These are phyloP conservation scores for Fusarium nelsonii DNA, from an alignment of 2,329 filamentous ascomycete genomes.

Conservation along the genomic window DNA sequence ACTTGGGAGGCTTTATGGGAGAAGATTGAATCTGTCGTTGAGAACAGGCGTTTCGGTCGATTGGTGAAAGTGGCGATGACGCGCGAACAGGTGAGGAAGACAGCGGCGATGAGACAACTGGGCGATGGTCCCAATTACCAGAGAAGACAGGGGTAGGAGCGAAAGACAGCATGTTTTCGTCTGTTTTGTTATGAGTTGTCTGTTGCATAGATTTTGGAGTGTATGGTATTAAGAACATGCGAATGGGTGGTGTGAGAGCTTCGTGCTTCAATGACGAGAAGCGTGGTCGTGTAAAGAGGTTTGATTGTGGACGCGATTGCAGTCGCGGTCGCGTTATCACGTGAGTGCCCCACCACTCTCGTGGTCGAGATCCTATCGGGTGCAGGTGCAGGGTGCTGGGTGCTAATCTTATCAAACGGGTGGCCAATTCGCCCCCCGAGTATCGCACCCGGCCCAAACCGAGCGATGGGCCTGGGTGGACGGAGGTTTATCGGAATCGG, in stretches of 20 bases:
- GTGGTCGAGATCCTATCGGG: no score
- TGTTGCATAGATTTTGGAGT: conserved; percentile 49
- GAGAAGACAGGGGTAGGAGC: conserved; percentile 59
- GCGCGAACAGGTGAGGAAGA: conserved; percentile 70
- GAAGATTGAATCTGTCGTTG: conserved; percentile 61
- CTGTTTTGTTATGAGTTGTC: conserved; percentile 48
- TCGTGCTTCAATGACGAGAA: conserved; percentile 16
- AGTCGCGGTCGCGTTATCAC: conserved; percentile 50
- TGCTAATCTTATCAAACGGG: conserved; percentile 12
- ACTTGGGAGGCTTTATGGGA: conserved; percentile 56
- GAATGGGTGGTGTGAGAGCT: neutral
- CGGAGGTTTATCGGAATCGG: conserved; percentile 47
- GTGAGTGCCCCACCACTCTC: conserved; percentile 32
- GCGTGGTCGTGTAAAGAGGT: conserved; percentile 40
- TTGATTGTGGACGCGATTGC: conserved; percentile 42
- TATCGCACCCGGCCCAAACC: conserved; percentile 46
- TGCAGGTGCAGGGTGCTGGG: neutral
- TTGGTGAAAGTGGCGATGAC: conserved; percentile 61
- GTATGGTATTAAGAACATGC: conserved; percentile 1
- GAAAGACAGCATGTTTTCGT: conserved; percentile 57
- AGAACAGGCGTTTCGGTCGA: conserved; percentile 57
- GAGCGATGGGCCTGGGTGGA: conserved; percentile 41
- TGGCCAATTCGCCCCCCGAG: conserved; percentile 31
- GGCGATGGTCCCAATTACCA: conserved; percentile 60
- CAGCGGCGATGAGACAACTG: conserved; percentile 58